These are phyloP conservation scores for Colletotrichum acutatum DNA, from an alignment of 2,329 filamentous ascomycete genomes.

Conservation along the genomic window DNA sequence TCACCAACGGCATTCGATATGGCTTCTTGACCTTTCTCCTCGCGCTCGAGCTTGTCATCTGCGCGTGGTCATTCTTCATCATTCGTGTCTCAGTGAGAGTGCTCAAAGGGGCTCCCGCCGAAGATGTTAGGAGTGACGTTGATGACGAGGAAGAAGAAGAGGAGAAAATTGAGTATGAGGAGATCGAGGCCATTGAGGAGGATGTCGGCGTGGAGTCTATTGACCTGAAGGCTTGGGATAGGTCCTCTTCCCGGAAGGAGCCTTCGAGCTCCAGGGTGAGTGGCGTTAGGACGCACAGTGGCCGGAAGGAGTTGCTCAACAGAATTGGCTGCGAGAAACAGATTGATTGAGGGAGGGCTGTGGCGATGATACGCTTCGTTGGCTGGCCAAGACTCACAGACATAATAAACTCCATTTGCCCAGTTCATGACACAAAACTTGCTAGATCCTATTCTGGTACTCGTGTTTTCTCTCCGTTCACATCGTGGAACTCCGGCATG, in stretches of 20 bases:
- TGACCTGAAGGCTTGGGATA: conserved; percentile 1
- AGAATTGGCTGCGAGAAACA: conserved; percentile 17
- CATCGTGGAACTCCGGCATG: too few species aligned
- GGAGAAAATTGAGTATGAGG: background rate
- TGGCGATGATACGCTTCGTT: background rate
- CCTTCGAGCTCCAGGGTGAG: background rate
- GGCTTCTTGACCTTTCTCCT: conserved; percentile 7
- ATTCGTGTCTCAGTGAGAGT: background rate
- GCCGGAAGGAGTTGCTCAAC: conserved; percentile 7
- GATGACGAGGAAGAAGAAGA: background rate
- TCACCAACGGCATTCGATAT: background rate
- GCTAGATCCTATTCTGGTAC: background rate
- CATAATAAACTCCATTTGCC: background rate
- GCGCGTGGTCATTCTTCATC: conserved; percentile 7
- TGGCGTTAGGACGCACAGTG: background rate
- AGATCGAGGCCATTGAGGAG: background rate
- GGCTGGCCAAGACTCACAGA: background rate
- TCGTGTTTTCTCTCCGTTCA: background rate
- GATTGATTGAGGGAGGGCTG: conserved; percentile 3
- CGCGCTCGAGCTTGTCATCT: conserved; percentile 8
- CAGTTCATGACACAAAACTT: background rate
- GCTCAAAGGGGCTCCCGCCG: conserved; percentile 5
- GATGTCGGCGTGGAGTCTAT: conserved; percentile 6
- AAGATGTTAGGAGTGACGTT: conserved; percentile 4
- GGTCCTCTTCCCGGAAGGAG: background rate